A percentile compares a stretch with the other conserved stretches of the same genome.
Evolutionary conservation across 371 early-diverging fungal species (phyloP).

Genomic region (Capillidium rhysosporum): DNA sequence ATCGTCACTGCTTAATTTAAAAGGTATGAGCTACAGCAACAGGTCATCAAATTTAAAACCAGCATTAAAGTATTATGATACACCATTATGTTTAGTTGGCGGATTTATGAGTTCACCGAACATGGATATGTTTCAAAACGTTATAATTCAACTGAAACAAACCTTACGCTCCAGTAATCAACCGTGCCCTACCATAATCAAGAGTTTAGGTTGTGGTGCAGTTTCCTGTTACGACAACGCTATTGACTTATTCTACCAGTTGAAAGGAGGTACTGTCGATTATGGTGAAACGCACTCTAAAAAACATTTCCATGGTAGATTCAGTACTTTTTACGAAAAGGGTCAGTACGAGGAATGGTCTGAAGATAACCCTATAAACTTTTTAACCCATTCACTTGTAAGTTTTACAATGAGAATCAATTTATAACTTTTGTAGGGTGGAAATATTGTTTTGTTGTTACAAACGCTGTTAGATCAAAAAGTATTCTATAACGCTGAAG

Average conservation of each 20-base stretch:
- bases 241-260: not conserved
- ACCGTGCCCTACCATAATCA: not conserved
- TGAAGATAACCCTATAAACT: not conserved
- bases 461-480: not conserved
- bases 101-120: conserved; percentile 7
- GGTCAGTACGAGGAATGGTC: not conserved
- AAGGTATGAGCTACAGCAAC: not conserved
- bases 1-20: no score
- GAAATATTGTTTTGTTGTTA: not conserved
- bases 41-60: no score
- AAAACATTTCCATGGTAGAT: not conserved
- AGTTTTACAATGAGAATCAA: not conserved
- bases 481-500: not conserved
- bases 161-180: not conserved
- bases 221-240: not conserved
- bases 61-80: not conserved
- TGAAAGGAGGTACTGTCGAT: not conserved
- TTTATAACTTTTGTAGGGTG: not conserved
- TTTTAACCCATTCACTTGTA: not conserved
- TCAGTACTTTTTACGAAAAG: not conserved
- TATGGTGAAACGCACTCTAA: not conserved
- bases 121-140: conserved; percentile 1
- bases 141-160: not conserved
- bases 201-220: not conserved
- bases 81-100: not conserved